These are phyloP conservation scores for Laguncularia racemosa DNA, from an alignment of 345 rosid species.

Conservation along the genomic window DNA sequence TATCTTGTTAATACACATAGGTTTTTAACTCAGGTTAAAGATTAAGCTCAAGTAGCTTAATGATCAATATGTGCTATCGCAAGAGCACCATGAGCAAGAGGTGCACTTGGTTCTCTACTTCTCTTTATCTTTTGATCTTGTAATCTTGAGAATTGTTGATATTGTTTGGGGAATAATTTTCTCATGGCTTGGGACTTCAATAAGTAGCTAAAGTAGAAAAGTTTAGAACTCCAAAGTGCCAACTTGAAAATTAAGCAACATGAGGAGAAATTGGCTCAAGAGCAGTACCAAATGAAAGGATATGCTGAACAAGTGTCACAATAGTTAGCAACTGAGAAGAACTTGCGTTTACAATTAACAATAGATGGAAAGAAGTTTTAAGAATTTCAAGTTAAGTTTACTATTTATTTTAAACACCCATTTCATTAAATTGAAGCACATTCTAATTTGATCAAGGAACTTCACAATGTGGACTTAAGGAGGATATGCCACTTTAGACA, in stretches of 20 bases:
- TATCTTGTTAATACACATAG: neutral
- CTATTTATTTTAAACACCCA: neutral
- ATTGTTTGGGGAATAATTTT: neutral
- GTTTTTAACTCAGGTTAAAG: slow-evolving; percentile 55
- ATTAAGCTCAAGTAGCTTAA: slow-evolving; percentile 73
- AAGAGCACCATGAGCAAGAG: slow-evolving; percentile 73
- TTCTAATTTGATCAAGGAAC: neutral
- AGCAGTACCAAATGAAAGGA: slow-evolving; percentile 82
- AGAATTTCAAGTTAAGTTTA: slow-evolving; percentile 69
- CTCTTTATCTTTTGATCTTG: slow-evolving; percentile 5
- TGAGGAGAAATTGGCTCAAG: slow-evolving; percentile 76
- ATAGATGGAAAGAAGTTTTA: slow-evolving; percentile 93
- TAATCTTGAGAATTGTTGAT: neutral
- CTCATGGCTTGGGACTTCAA: slow-evolving; percentile 15
- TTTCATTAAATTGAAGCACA: too few relatives aligned
- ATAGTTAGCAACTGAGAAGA: slow-evolving; percentile 77
- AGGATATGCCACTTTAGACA: too few relatives aligned
- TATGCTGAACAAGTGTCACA: slow-evolving; percentile 89
- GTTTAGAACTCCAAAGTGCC: slow-evolving; percentile 75
- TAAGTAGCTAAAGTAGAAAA: slow-evolving; percentile 75
- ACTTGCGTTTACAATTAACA: slow-evolving; percentile 73
- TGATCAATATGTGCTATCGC: slow-evolving; percentile 77
- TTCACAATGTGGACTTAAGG: too few relatives aligned
- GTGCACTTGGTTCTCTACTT: slow-evolving; percentile 31
- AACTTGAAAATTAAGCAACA: slow-evolving; percentile 73